Conservation (phyloP, 352 stramenopile genomes). For the Phytopythium ostracodes region DNA sequence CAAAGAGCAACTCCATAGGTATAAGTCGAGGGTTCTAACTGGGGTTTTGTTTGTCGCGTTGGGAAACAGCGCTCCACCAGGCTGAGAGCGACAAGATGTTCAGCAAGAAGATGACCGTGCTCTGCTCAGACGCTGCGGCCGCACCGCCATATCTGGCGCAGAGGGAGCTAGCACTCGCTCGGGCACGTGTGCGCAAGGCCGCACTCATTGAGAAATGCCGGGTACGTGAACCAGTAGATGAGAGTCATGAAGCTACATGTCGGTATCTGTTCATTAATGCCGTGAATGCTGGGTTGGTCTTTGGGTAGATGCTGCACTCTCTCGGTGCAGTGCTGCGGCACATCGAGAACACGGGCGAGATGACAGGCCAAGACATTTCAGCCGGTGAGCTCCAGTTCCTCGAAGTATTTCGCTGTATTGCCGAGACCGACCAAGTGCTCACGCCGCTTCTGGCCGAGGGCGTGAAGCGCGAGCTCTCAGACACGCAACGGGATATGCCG, state of each 20-base stretch:
- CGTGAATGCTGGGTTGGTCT: neutral
- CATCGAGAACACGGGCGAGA: conserved; percentile 36
- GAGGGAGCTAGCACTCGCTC: conserved; percentile 55
- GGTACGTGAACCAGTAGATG: conserved; percentile 5
- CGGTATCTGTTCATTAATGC: neutral
- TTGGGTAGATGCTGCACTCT: conserved; percentile 36
- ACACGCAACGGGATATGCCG: conserved; percentile 26
- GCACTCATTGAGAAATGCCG: conserved; percentile 57
- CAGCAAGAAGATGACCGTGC: conserved; percentile 38
- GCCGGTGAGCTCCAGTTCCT: conserved; percentile 60
- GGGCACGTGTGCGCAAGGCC: conserved; percentile 52
- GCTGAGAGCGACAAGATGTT: conserved; percentile 68
- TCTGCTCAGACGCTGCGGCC: conserved; percentile 46
- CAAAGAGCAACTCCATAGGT: neutral
- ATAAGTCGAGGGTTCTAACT: neutral
- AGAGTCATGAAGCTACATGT: neutral
- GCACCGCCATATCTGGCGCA: conserved; percentile 48
- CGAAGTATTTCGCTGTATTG: conserved; percentile 61
- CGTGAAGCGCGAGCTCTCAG: conserved; percentile 31
- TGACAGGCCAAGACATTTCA: conserved; percentile 41
- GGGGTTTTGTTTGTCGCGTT: neutral
- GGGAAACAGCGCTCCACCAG: conserved; percentile 40
- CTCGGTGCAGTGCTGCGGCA: conserved; percentile 44
- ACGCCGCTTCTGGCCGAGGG: conserved; percentile 53
- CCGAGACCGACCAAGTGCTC: conserved; percentile 61